Evolutionary conservation across 805 yeast species (phyloP), one percentile per base, ranked within the genome.

Genomic region (Vanderwaltozyma yarrowii): DNA sequence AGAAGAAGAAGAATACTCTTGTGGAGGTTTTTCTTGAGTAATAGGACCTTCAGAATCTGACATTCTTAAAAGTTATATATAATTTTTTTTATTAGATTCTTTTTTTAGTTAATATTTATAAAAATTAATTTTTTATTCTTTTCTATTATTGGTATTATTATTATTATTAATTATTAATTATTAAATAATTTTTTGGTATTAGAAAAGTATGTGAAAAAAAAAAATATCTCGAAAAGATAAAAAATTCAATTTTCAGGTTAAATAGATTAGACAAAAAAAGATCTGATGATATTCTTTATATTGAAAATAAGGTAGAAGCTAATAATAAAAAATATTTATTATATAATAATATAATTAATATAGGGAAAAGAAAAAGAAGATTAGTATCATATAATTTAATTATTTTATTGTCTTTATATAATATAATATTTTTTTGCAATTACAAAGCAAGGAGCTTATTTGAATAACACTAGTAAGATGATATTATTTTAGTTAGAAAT

Each of bases 21-120:
- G 32, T 18, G 43, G 38, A 23, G 43, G 43, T 27, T 40, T 40
- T 28, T 40, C 43, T 26, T 40, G 37, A 24, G 39, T 39, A 26
- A 32, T 29, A 31, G 20, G 33, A 23, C 32, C 37, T 30, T 32
- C 39, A 27, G 42, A 32, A 36, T 16, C 39, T 32, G 37, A 32
- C 40, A 37, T 37, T 23, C 13, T 10, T 27, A 26, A 20, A 21
- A 12, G 12, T 17, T 24, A 25, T 24, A n/a, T n/a, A 33, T 17
- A 8, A 25, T 25, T 33, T 11, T 15, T 32, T 23, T 15, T 33
- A 24, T 33, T 6, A 25, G 25, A 23, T 29, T 7, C 24, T 24
- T 9, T 13, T 30, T 24, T 25, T 24, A 21, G 30, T 13, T 8
- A 36, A 36, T 18, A 16, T 30, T 30, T 21, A 21, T 7, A 21